These are phyloP conservation scores for Penicillium sp. DNA, from an alignment of 2,329 filamentous ascomycete species.

Conservation along the genomic window DNA sequence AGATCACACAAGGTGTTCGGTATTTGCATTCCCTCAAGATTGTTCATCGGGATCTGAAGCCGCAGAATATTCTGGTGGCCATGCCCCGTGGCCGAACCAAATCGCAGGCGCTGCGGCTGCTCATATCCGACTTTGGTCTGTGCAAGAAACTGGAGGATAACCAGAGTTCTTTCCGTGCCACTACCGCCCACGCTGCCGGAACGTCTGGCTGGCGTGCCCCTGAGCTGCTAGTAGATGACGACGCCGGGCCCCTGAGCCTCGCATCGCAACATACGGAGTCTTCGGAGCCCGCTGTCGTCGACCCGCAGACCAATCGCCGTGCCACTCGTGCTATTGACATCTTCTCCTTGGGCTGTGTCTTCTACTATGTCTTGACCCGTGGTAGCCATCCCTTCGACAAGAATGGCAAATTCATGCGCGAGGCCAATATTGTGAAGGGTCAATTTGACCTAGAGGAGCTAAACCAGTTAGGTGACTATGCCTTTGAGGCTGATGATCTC, in stretches of 20 bases:
- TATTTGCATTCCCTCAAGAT: conserved; percentile 90
- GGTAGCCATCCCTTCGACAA: conserved; percentile 91
- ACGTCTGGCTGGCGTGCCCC: conserved; percentile 96
- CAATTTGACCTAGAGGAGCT: conserved; percentile 68
- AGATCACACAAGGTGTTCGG: conserved; percentile 82
- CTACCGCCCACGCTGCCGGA: conserved; percentile 85
- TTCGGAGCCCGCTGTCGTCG: conserved; percentile 50
- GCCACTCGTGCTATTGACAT: conserved; percentile 96
- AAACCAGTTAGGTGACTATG: conserved; percentile 73
- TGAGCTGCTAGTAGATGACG: conserved; percentile 80
- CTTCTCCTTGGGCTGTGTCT: conserved; percentile 94
- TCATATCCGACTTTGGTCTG: conserved; percentile 95
- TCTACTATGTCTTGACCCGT: conserved; percentile 95
- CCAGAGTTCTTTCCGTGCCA: conserved; percentile 90
- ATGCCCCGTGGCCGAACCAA: conserved; percentile 50
- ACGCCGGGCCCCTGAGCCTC: conserved; percentile 47
- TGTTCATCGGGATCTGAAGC: conserved; percentile 94
- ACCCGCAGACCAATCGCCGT: conserved; percentile 61
- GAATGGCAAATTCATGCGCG: conserved; percentile 88
- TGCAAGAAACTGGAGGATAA: conserved; percentile 96
- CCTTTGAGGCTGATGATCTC: conserved; percentile 80
- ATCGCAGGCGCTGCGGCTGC: conserved; percentile 68
- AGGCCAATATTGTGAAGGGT: conserved; percentile 94
- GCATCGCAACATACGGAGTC: conserved; percentile 42
- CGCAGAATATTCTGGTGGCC: conserved; percentile 89